Base-by-base conservation (phyloP, 2,329 filamentous ascomycete genomes). In the Clarireedia hainanense region DNA sequence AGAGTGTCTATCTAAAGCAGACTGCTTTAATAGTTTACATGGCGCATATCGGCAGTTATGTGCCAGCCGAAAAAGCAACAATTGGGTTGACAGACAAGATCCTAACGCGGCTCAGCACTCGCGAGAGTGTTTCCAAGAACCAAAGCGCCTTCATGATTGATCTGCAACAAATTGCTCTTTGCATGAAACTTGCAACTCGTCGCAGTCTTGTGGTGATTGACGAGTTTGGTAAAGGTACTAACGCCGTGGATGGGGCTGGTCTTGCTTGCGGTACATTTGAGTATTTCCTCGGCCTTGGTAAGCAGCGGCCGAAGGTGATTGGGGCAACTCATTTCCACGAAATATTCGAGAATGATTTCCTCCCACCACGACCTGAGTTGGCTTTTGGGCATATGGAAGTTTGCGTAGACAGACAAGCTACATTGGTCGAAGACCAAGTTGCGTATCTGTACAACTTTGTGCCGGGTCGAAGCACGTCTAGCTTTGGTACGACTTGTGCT, bases 1-100 rank as follows among this genome's bases (percentile, higher is more conserved):
- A 99, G 71, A 97, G 91, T 63, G 83, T 97, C 0, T 97, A 96
- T 70, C 78, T 97, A 67, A 99, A 95, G 70, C 92, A 99, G 69
- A 82, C 89, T 34, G 94, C 91, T 4, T 74, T 96, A 50, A 94
- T 96, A 57, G 85, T 95, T 14, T 96, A 94, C 67, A 80, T 99
- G 70, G 89, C 94, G 0, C 94, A 99, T 67, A 81, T 96, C 52
- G 94, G 94, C 51, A 92, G 90, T 68, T 97, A 89, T 68, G 89
- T 99, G 1, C 92, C 94, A 1, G 92, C 91, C 1, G 78, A 84
- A 15, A 75, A 72, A 27, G 92, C 91, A 7, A 80, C 72, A 1
- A 85, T 99, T 59, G 92, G 94, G 0, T 72, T 97, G 37, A 96
- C 92, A 0, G 94, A 97, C 74, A 95, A 89, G 67, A 95, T 99